phyloP scores from a whole-genome alignment of 1,284 basidiomycete species.

The Irpex sp. region DNA sequence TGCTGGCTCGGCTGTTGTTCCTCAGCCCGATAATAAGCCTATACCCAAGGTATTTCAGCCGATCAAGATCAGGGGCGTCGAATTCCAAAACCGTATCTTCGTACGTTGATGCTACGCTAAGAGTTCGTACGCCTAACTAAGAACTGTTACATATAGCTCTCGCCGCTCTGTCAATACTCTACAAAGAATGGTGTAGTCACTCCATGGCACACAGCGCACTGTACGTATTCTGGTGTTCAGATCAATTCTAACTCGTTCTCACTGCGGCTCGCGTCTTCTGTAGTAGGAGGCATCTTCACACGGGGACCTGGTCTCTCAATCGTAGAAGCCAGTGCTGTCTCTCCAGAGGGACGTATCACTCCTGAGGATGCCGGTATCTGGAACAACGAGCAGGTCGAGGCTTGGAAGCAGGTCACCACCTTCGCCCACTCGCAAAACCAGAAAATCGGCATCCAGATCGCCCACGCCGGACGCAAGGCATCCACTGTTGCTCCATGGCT shows the following conservation, averaged over 20 bases:
- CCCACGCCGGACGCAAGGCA: constrained; percentile 76
- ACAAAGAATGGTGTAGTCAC: constrained; percentile 63
- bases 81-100: constrained; percentile 67
- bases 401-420: constrained; percentile 60
- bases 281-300: constrained; percentile 52
- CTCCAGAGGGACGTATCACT: constrained; percentile 75
- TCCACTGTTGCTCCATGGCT: constrained; percentile 63
- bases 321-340: constrained; percentile 65
- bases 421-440: constrained; percentile 61
- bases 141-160: constrained; percentile 34
- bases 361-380: constrained; percentile 71
- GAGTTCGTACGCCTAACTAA: not conserved
- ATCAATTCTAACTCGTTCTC: too few relatives aligned
- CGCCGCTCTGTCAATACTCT: constrained; percentile 76
- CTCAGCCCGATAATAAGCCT: constrained; percentile 37
- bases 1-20: constrained; percentile 42
- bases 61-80: constrained; percentile 51
- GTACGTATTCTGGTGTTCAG: too few relatives aligned
- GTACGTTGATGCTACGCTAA: constrained; percentile 24
- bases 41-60: constrained; percentile 62
- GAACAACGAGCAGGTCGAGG: constrained; percentile 63
- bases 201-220: constrained; percentile 75
- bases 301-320: too few relatives aligned
- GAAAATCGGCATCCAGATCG: constrained; percentile 73
- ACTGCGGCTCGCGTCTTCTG: constrained; percentile 39